These are phyloP conservation scores for Megacollybia marginata DNA, from an alignment of 768 basidiomycete genomes.

Conservation along the genomic window DNA sequence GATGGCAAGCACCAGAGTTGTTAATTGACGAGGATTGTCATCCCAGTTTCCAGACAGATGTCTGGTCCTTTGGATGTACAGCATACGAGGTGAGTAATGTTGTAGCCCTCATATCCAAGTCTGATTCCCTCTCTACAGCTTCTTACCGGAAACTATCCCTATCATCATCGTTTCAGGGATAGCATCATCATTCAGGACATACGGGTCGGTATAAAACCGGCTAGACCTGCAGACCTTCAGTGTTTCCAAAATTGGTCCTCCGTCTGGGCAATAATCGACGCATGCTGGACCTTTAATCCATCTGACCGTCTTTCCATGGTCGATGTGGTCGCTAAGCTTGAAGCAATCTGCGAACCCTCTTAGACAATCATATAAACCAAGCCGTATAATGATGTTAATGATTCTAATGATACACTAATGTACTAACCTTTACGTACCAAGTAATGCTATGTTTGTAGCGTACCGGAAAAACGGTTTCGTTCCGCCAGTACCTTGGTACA, in stretches of 20 bases:
- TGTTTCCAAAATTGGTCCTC: not conserved
- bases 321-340: not conserved
- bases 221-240: constrained; percentile 7
- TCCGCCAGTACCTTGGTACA: too few relatives aligned
- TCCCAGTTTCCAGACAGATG: constrained; percentile 18
- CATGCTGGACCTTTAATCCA: constrained; percentile 13
- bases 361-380: too few relatives aligned
- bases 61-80: constrained; percentile 30
- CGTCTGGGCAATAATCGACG: constrained; percentile 5
- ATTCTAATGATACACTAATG: too few relatives aligned
- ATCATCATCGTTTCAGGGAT: constrained; percentile 16
- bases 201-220: constrained; percentile 10
- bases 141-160: constrained; percentile 19
- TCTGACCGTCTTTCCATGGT: constrained; percentile 8
- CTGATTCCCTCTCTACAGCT: constrained; percentile 8
- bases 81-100: constrained; percentile 21
- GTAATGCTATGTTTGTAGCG: too few relatives aligned
- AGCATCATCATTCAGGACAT: constrained; percentile 19
- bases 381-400: too few relatives aligned
- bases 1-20: constrained; percentile 28
- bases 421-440: too few relatives aligned
- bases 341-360: too few relatives aligned
- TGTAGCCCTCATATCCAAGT: not conserved
- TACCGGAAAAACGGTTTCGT: too few relatives aligned
- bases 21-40: constrained; percentile 21